These are phyloP conservation scores for Rhytidiadelphus loreus DNA, from an alignment of 225 moss, liverwort and hornwort genomes.

Conservation along the genomic window DNA sequence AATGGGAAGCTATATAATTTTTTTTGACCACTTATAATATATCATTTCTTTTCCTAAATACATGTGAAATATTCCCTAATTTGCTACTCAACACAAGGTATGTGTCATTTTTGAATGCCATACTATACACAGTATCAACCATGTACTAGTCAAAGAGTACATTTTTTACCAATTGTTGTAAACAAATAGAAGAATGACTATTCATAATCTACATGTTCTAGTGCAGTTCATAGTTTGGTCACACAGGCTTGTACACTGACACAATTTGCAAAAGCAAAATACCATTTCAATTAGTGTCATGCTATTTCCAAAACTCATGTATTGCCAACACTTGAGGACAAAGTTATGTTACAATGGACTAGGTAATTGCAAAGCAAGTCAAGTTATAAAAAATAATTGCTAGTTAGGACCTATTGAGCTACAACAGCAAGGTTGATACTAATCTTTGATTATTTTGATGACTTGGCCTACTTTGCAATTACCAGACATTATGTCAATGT, in stretches of 20 bases:
- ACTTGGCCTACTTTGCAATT: no score
- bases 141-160: background rate
- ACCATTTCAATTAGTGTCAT: background rate
- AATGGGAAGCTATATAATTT: background rate
- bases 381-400: no score
- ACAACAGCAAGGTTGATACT: no score
- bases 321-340: background rate
- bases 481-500: no score
- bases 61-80: background rate
- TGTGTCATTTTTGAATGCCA: background rate
- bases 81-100: fast-evolving
- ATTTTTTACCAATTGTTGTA: background rate
- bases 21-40: background rate
- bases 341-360: no score
- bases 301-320: background rate
- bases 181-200: background rate
- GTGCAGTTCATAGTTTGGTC: background rate
- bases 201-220: background rate
- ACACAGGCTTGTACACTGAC: background rate
- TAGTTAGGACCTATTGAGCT: no score
- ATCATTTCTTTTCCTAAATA: background rate
- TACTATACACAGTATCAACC: background rate
- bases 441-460: no score
- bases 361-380: no score
- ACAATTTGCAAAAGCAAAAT: background rate